phyloP scores from a whole-genome alignment of 371 early-diverging fungal genomes.

The Mortierella sp. region DNA sequence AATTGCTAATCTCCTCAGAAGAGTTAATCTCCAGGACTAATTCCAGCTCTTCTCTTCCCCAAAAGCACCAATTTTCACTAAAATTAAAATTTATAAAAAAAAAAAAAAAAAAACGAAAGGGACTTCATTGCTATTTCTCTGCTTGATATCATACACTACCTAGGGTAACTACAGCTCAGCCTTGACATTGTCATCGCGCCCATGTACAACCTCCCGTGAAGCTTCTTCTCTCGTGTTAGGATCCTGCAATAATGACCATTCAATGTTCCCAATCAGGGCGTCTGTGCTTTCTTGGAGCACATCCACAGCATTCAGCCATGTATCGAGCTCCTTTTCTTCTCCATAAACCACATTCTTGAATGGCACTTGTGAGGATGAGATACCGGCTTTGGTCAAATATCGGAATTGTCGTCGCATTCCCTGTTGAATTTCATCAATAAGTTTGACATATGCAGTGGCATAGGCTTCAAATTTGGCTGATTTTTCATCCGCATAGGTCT shows the following conservation, averaged over 20 bases:
- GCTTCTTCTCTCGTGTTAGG: neutral
- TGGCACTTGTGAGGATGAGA: slow-evolving; percentile 44
- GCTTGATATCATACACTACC: too few relatives aligned
- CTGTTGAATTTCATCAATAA: slow-evolving; percentile 44
- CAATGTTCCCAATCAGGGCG: slow-evolving; percentile 32
- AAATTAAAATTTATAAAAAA: too few relatives aligned
- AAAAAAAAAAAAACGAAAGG: too few relatives aligned
- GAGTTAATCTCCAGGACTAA: too few relatives aligned
- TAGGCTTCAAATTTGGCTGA: slow-evolving; percentile 27
- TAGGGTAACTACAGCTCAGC: too few relatives aligned
- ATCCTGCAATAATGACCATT: slow-evolving; percentile 10
- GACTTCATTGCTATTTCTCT: too few relatives aligned
- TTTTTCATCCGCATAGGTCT: slow-evolving; percentile 24
- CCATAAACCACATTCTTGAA: slow-evolving; percentile 52
- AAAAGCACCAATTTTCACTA: too few relatives aligned
- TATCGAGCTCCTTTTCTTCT: slow-evolving; percentile 49
- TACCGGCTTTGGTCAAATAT: slow-evolving; percentile 50
- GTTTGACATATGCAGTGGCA: slow-evolving; percentile 28
- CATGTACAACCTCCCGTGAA: too few relatives aligned
- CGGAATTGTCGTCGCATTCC: slow-evolving; percentile 50
- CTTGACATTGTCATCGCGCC: too few relatives aligned
- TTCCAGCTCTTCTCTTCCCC: too few relatives aligned
- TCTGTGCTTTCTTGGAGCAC: slow-evolving; percentile 32
- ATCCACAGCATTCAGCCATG: slow-evolving; percentile 50
- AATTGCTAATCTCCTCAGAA: too few relatives aligned